These are phyloP conservation scores for Vickermania ingenoplastis DNA, from an alignment of 208 protist genomes.

Conservation along the genomic window DNA sequence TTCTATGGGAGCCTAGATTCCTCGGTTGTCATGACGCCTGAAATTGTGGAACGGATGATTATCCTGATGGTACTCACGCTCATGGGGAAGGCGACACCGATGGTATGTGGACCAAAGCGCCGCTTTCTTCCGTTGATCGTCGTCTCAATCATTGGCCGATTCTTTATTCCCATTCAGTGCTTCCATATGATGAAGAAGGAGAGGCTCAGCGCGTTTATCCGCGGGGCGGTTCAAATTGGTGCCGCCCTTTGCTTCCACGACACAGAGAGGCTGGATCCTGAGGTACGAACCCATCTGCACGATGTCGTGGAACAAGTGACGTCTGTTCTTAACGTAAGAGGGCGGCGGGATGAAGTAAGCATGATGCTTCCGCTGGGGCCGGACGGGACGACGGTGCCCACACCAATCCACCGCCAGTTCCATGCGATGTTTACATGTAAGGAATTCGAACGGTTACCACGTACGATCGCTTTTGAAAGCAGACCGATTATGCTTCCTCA, in stretches of 20 bases:
- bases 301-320: slow-evolving; percentile 6
- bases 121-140: slow-evolving; percentile 12
- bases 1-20: slow-evolving; percentile 54
- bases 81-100: slow-evolving; percentile 15
- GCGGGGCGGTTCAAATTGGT: slow-evolving; percentile 50
- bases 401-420: slow-evolving; percentile 22
- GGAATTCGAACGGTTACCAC: slow-evolving; percentile 16
- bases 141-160: slow-evolving; percentile 36
- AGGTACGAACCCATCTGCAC: slow-evolving; percentile 15
- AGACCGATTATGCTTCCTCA: slow-evolving; percentile 30
- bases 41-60: slow-evolving; percentile 14
- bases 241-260: slow-evolving; percentile 52
- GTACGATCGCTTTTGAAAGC: slow-evolving; percentile 21
- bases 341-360: slow-evolving; percentile 2
- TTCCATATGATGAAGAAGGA: slow-evolving; percentile 21
- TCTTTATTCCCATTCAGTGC: slow-evolving; percentile 50
- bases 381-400: slow-evolving; percentile 10
- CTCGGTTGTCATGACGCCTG: slow-evolving; percentile 28
- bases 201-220: slow-evolving; percentile 28
- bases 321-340: background rate
- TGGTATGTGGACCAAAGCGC: slow-evolving; percentile 16
- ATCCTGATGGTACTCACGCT: slow-evolving; percentile 5
- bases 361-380: slow-evolving; percentile 22
- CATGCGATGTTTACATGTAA: slow-evolving; percentile 24
- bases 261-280: slow-evolving; percentile 23